Conservation (phyloP, 2,329 filamentous ascomycete species). For the Colletotrichum orchidophilum region DNA sequence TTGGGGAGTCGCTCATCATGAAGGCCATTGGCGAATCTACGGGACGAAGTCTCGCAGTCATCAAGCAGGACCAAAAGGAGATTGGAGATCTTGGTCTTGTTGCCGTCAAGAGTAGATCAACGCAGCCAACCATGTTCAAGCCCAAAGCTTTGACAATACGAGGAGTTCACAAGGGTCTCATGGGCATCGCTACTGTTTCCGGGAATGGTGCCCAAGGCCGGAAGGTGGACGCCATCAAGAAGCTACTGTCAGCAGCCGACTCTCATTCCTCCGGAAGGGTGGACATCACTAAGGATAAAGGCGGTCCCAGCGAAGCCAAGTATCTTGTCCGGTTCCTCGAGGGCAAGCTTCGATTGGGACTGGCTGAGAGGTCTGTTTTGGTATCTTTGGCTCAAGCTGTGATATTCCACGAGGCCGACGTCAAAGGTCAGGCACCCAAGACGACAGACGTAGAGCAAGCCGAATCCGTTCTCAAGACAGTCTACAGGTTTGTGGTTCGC, state of each 20-base stretch:
- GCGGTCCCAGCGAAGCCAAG: slow-evolving; percentile 93
- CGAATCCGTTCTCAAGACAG: slow-evolving; percentile 86
- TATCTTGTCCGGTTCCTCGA: slow-evolving; percentile 93
- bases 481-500: slow-evolving; percentile 74
- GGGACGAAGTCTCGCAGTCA: slow-evolving; percentile 84
- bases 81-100: slow-evolving; percentile 96
- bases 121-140: slow-evolving; percentile 98
- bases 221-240: slow-evolving; percentile 96
- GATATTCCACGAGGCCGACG: slow-evolving; percentile 81
- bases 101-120: slow-evolving; percentile 93
- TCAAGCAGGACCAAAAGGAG: slow-evolving; percentile 95
- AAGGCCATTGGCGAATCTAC: slow-evolving; percentile 97
- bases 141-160: slow-evolving; percentile 88
- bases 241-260: slow-evolving; percentile 91
- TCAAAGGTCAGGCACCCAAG: slow-evolving; percentile 75
- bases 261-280: slow-evolving; percentile 77
- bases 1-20: slow-evolving; percentile 98
- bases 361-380: slow-evolving; percentile 92
- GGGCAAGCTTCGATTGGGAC: slow-evolving; percentile 89
- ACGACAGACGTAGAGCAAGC: slow-evolving; percentile 83
- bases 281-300: slow-evolving; percentile 92
- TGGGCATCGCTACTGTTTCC: slow-evolving; percentile 86
- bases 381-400: slow-evolving; percentile 90
- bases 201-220: slow-evolving; percentile 89
- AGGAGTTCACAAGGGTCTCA: slow-evolving; percentile 86